A percentile compares a stretch with the other conserved stretches of the same genome.
phyloP scores from a whole-genome alignment of 2,329 filamentous ascomycete genomes.

The Diaporthe sp. region DNA sequence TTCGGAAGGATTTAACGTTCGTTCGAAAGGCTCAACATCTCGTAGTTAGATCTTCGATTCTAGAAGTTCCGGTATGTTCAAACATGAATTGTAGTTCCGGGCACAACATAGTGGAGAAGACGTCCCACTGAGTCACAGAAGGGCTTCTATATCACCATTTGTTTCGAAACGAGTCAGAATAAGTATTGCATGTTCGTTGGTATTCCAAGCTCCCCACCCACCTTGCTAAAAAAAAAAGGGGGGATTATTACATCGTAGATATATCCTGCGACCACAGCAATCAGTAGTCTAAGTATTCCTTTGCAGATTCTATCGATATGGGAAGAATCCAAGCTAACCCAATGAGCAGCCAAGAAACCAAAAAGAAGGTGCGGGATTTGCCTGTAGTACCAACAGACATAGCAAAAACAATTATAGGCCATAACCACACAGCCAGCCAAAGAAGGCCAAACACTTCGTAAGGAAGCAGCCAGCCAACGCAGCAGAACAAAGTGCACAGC shows the following conservation, averaged over 20 bases:
- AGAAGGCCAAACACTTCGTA: not conserved
- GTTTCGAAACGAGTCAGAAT: no score
- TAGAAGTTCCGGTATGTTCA: no score
- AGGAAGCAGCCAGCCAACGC: not conserved
- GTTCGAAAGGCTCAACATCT: no score
- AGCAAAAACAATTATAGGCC: not conserved
- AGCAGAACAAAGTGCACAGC: not conserved
- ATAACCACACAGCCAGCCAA: not conserved
- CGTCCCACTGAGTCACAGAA: no score
- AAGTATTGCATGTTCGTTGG: not conserved
- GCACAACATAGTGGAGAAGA: no score
- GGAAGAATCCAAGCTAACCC: constrained; percentile 10
- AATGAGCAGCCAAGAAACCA: not conserved
- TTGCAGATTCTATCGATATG: not conserved
- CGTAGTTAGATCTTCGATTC: no score
- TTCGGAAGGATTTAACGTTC: no score
- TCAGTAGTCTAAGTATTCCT: not conserved
- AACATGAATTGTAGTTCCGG: no score
- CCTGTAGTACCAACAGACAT: not conserved
- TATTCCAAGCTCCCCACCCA: no score
- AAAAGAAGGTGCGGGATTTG: not conserved
- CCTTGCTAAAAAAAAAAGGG: no score
- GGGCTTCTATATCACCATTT: no score
- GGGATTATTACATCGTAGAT: not conserved
- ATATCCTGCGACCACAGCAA: not conserved